These are phyloP conservation scores for Triticum timopheevii DNA, from an alignment of 176 grass and related monocot species.

Conservation along the genomic window DNA sequence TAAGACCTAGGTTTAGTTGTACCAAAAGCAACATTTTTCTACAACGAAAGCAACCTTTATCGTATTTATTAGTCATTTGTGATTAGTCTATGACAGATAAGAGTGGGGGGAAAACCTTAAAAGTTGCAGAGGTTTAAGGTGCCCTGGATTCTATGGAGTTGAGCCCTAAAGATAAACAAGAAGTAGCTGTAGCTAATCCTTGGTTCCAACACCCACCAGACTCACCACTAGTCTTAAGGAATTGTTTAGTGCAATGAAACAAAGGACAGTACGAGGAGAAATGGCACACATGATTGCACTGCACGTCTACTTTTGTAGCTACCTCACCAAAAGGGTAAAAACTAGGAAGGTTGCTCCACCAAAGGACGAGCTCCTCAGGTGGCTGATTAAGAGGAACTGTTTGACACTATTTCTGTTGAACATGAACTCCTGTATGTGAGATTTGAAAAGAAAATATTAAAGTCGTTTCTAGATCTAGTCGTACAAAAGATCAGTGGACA, in stretches of 20 bases:
- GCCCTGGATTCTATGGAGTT: slow-evolving; percentile 25
- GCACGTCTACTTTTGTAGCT: background rate
- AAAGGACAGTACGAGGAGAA: slow-evolving; percentile 41
- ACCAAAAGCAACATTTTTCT: slow-evolving; percentile 20
- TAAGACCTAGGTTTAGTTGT: slow-evolving; percentile 6
- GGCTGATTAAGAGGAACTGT: background rate
- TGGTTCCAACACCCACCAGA: slow-evolving; percentile 13
- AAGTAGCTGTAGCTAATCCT: background rate
- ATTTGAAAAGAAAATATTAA: background rate
- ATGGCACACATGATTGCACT: slow-evolving; percentile 19
- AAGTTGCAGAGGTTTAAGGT: slow-evolving; percentile 34
- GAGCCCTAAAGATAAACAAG: slow-evolving; percentile 18
- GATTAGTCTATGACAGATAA: background rate
- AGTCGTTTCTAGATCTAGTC: background rate
- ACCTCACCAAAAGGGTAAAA: slow-evolving; percentile 36
- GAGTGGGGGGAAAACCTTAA: slow-evolving; percentile 33
- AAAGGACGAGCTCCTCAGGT: background rate
- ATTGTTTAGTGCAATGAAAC: slow-evolving; percentile 33
- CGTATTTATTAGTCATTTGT: background rate
- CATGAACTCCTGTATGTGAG: background rate
- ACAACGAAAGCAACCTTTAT: slow-evolving; percentile 20
- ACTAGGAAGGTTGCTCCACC: slow-evolving; percentile 18
- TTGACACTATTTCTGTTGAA: background rate
- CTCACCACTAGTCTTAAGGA: background rate
- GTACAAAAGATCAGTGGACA: background rate